Evolutionary conservation across 768 basidiomycete genomes (phyloP).

Genomic region (Pleurotus tuoliensis): DNA sequence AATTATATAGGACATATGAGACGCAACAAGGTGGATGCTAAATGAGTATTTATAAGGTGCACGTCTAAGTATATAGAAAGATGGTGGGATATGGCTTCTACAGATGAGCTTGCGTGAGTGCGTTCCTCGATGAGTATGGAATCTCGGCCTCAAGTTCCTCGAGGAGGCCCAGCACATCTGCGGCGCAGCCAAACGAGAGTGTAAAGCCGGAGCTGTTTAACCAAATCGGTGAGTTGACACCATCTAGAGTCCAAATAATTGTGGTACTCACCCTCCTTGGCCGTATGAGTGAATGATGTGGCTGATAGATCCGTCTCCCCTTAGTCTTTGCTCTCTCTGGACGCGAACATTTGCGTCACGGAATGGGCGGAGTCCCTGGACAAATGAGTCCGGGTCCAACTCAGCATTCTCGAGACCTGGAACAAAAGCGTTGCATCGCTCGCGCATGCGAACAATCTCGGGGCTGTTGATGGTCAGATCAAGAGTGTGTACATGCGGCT

Average conservation of each 20-base stretch:
- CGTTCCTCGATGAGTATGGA: slow-evolving; percentile 1
- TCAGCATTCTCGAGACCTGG: slow-evolving; percentile 23
- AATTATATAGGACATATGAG: too few species aligned
- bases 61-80: not conserved
- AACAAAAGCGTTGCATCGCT: slow-evolving; percentile 23
- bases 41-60: too few species aligned
- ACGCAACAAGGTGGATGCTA: too few species aligned
- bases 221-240: not conserved
- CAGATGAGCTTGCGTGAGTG: not conserved
- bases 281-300: slow-evolving; percentile 23
- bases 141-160: slow-evolving; percentile 11
- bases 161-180: slow-evolving; percentile 14
- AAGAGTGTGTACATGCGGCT: slow-evolving; percentile 20
- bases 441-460: slow-evolving; percentile 25
- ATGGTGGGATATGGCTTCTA: not conserved
- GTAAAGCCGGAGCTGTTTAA: slow-evolving; percentile 15
- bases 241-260: not conserved
- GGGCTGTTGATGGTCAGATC: slow-evolving; percentile 23
- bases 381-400: slow-evolving; percentile 20
- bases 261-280: slow-evolving; percentile 17
- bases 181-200: slow-evolving; percentile 22
- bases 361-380: slow-evolving; percentile 26
- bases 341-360: slow-evolving; percentile 23
- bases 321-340: slow-evolving; percentile 19
- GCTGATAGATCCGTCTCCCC: slow-evolving; percentile 9